These are phyloP conservation scores for Toxoplasma gondii DNA, from an alignment of 169 alveolate species.

Conservation along the genomic window DNA sequence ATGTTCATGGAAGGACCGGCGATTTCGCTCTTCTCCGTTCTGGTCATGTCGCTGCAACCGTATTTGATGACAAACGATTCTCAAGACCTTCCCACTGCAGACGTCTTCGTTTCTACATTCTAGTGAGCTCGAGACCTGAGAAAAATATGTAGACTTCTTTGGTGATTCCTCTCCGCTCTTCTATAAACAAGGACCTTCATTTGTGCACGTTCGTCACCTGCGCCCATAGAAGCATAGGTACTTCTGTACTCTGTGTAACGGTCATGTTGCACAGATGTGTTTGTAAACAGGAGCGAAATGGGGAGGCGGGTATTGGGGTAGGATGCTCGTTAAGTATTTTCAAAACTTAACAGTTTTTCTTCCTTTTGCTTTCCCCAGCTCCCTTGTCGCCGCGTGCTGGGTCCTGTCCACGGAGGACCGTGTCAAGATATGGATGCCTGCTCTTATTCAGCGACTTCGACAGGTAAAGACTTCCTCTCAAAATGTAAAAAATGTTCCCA, in stretches of 20 bases:
- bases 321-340: no score
- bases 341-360: background rate
- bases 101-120: constrained; percentile 27
- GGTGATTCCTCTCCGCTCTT: no score
- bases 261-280: no score
- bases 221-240: no score
- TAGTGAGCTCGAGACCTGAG: constrained; percentile 13
- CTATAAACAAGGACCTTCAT: no score
- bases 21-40: constrained; percentile 45
- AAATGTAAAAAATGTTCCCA: background rate
- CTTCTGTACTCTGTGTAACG: no score
- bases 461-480: constrained; percentile 26
- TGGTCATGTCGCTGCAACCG: constrained; percentile 49
- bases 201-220: no score
- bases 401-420: constrained; percentile 55
- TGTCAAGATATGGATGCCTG: constrained; percentile 66
- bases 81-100: constrained; percentile 17
- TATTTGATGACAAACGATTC: constrained; percentile 12
- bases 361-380: background rate
- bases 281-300: no score
- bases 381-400: constrained; percentile 69
- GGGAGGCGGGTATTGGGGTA: no score
- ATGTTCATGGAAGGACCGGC: constrained; percentile 52
- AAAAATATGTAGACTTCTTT: background rate
- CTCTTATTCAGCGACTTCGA: constrained; percentile 63